Evolutionary conservation across 1,284 basidiomycete genomes (phyloP).

Genomic region (Cryptococcus depauperatus): DNA sequence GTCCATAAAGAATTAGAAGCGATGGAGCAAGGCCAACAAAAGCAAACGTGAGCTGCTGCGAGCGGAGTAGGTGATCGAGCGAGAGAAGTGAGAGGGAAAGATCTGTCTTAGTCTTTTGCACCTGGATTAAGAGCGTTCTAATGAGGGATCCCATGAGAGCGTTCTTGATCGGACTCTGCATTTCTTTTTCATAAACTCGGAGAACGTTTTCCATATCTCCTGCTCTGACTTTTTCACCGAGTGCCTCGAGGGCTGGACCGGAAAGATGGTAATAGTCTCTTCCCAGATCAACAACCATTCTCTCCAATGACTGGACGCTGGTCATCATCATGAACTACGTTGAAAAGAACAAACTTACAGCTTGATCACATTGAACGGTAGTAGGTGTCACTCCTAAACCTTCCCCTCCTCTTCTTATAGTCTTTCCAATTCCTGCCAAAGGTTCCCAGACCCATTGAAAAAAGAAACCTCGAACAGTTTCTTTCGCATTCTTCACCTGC

Average conservation of each 20-base stretch:
- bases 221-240: conserved; percentile 60
- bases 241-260: conserved; percentile 54
- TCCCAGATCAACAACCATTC: conserved; percentile 83
- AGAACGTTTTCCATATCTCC: conserved; percentile 87
- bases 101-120: conserved; percentile 97
- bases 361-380: conserved; percentile 42
- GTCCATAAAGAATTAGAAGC: conserved; percentile 67
- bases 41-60: conserved; percentile 92
- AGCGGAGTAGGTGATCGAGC: conserved; percentile 80
- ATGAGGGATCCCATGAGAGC: conserved; percentile 74
- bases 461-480: conserved; percentile 69
- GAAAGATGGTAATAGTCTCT: conserved; percentile 57
- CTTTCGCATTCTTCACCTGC: conserved; percentile 55
- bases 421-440: conserved; percentile 69
- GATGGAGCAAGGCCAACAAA: conserved; percentile 94
- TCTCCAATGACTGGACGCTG: conserved; percentile 65
- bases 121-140: conserved; percentile 80
- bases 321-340: conserved; percentile 3
- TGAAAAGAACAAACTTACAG: conserved; percentile 15
- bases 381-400: conserved; percentile 49
- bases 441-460: conserved; percentile 83
- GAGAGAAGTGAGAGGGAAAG: conserved; percentile 77
- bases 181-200: conserved; percentile 83
- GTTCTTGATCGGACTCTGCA: conserved; percentile 74
- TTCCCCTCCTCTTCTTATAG: conserved; percentile 52